Evolutionary conservation across 805 yeast genomes (phyloP).

Genomic region (Metahyphopichia silvanorum): DNA sequence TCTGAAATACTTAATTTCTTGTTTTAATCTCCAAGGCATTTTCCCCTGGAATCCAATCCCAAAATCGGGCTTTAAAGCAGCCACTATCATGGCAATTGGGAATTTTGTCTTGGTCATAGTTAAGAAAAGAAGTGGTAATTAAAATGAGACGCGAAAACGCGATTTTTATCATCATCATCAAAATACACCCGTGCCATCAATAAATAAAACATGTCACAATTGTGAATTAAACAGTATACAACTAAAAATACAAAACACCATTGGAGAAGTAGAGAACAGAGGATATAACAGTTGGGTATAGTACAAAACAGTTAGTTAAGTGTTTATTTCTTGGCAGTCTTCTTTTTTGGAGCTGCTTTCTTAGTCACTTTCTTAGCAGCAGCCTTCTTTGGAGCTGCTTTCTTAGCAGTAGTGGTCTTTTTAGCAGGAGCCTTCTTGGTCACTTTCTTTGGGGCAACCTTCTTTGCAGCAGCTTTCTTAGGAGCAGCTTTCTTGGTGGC

Average conservation of each 20-base stretch:
- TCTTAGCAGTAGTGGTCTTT: slow-evolving; percentile 17
- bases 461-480: slow-evolving; percentile 18
- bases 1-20: slow-evolving; percentile 84
- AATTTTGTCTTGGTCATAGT: slow-evolving; percentile 8
- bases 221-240: not conserved
- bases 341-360: slow-evolving; percentile 28
- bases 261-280: not conserved
- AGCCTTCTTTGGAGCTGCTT: slow-evolving; percentile 23
- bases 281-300: no score
- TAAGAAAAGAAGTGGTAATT: slow-evolving; percentile 3
- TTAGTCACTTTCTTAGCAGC: slow-evolving; percentile 13
- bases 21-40: slow-evolving; percentile 82
- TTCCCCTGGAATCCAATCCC: slow-evolving; percentile 85
- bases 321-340: slow-evolving; percentile 5
- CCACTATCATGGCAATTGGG: slow-evolving; percentile 61
- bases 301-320: no score
- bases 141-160: slow-evolving; percentile 1
- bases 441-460: slow-evolving; percentile 20
- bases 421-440: slow-evolving; percentile 16
- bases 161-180: no score
- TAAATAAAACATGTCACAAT: no score
- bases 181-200: no score
- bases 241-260: not conserved
- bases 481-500: slow-evolving; percentile 15
- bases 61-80: slow-evolving; percentile 72